Conservation (phyloP, 768 basidiomycete genomes). For the Aureoboletus auriporus region DNA sequence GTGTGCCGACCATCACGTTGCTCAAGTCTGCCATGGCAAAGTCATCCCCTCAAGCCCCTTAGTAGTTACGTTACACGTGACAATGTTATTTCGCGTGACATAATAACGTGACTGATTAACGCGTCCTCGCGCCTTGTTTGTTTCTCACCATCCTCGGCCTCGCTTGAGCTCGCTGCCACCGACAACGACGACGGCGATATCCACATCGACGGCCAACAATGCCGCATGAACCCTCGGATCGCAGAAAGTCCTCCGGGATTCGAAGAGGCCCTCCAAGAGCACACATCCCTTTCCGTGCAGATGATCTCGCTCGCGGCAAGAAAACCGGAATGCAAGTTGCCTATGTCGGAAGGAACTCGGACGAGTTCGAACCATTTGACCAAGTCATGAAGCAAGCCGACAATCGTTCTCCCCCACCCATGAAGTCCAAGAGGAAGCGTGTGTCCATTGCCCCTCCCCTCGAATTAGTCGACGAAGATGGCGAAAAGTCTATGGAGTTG, state of each 20-base stretch:
- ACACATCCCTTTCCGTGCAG: conserved; percentile 75
- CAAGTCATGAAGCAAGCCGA: conserved; percentile 69
- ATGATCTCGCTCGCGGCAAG: conserved; percentile 74
- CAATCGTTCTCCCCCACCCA: conserved; percentile 56
- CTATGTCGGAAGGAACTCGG: conserved; percentile 67
- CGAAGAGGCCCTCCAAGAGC: conserved; percentile 60
- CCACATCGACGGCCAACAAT: conserved; percentile 11
- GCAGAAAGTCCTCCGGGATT: conserved; percentile 37
- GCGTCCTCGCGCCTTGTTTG: conserved; percentile 24
- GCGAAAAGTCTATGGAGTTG: conserved; percentile 77
- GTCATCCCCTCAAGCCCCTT: not conserved
- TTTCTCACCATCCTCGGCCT: conserved; percentile 7
- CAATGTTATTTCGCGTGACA: conserved; percentile 21
- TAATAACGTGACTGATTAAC: conserved; percentile 19
- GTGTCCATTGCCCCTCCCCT: conserved; percentile 32
- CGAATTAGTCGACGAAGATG: conserved; percentile 45
- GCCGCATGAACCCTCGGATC: conserved; percentile 24
- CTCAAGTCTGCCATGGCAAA: conserved; percentile 20
- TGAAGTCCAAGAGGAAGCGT: conserved; percentile 50
- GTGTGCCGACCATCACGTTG: conserved; percentile 7
- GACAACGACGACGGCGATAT: not conserved
- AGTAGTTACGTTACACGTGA: conserved; percentile 6
- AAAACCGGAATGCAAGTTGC: conserved; percentile 71
- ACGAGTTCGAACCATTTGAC: conserved; percentile 82
- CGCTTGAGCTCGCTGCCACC: conserved; percentile 10